These are phyloP conservation scores for Spergularia azorica DNA, from an alignment of 179 eudicot genomes.

Conservation along the genomic window DNA sequence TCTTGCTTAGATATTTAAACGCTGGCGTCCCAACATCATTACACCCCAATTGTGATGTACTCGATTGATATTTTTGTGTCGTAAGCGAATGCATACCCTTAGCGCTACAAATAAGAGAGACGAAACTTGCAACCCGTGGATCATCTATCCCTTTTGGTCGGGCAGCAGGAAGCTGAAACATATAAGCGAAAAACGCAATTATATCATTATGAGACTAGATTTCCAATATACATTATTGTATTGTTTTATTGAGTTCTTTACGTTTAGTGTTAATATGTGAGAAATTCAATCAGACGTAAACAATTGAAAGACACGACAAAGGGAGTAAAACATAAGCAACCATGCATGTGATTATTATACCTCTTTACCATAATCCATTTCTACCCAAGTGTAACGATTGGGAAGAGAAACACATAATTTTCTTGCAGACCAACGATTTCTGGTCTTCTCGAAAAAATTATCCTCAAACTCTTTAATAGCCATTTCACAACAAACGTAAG, in stretches of 20 bases:
- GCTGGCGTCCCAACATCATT: constrained; percentile 75
- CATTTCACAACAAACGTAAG: constrained; percentile 40
- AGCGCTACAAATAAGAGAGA: constrained; percentile 65
- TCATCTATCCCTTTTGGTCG: constrained; percentile 17
- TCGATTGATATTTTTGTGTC: too few species aligned
- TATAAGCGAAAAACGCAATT: constrained; percentile 24
- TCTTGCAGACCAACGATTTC: constrained; percentile 56
- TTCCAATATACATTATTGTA: too few species aligned
- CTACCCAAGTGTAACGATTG: constrained; percentile 65
- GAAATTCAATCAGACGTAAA: too few species aligned
- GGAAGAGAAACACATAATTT: constrained; percentile 47
- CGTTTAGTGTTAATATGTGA: too few species aligned
- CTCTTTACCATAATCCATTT: constrained; percentile 62
- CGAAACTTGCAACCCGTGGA: constrained; percentile 57
- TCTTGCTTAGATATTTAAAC: constrained; percentile 69
- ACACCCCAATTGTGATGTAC: constrained; percentile 38
- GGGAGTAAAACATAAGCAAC: too few species aligned
- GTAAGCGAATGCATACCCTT: not conserved
- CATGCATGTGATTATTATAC: constrained; percentile 6
- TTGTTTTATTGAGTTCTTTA: too few species aligned
- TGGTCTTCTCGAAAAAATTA: constrained; percentile 65
- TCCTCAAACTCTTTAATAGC: constrained; percentile 64
- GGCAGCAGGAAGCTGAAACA: too few species aligned
- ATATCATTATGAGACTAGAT: not conserved
- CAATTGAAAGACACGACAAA: not conserved